A percentile compares a stretch with the other conserved stretches of the same genome.
Conservation (phyloP, 768 basidiomycete species). For the Trametes sanguinea region DNA sequence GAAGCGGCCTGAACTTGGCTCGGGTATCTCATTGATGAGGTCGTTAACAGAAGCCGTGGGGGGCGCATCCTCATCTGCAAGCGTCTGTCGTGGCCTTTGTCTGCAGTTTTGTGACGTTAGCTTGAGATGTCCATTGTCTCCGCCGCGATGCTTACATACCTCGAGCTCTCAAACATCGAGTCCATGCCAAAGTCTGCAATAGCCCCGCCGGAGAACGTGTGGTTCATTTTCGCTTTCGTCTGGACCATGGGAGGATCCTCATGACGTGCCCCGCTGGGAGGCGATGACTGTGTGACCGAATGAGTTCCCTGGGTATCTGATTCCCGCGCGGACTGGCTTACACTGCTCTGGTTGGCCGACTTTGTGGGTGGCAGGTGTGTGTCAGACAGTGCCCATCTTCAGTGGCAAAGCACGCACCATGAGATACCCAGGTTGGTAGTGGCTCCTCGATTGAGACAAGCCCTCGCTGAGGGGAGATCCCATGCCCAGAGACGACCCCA, state of each 20-base stretch:
- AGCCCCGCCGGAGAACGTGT: slow-evolving; percentile 61
- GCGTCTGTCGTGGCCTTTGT: slow-evolving; percentile 57
- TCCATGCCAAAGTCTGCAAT: slow-evolving; percentile 79
- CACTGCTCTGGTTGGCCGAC: slow-evolving; percentile 67
- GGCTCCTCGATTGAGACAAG: slow-evolving; percentile 69
- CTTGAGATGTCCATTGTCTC: no score
- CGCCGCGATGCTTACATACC: slow-evolving; percentile 36
- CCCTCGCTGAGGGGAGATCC: slow-evolving; percentile 59
- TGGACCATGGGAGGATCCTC: slow-evolving; percentile 77
- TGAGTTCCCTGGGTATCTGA: background rate
- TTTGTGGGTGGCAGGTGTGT: no score
- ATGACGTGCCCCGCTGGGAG: slow-evolving; percentile 38
- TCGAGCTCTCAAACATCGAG: slow-evolving; percentile 80
- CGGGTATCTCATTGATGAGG: slow-evolving; percentile 60
- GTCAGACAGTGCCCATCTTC: background rate
- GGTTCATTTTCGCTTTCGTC: slow-evolving; percentile 81
- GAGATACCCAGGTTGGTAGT: slow-evolving; percentile 81
- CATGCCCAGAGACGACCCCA: slow-evolving; percentile 36
- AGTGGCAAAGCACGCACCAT: slow-evolving; percentile 52
- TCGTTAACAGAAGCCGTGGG: slow-evolving; percentile 76
- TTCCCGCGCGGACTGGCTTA: slow-evolving; percentile 26
- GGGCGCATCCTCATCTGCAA: slow-evolving; percentile 80
- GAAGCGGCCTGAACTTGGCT: slow-evolving; percentile 44
- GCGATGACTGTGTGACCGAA: slow-evolving; percentile 6
- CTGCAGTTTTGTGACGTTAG: background rate